A percentile compares a stretch with the other conserved stretches of the same genome.
Evolutionary conservation across 192 early-diverging fungal genomes (phyloP).

Genomic region (Gamsiella multidivaricata): DNA sequence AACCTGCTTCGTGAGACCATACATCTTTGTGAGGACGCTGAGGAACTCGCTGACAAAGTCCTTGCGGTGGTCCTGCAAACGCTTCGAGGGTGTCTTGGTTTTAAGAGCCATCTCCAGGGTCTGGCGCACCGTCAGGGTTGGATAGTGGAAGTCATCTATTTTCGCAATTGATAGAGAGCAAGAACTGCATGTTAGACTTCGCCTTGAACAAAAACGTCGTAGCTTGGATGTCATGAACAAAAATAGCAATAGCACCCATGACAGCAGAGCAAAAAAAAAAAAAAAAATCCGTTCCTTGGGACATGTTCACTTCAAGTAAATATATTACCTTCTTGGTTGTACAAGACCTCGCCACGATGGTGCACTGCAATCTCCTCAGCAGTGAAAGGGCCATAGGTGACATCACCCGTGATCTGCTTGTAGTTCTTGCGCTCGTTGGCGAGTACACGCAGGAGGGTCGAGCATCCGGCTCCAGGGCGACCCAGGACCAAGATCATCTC

Average conservation of each 20-base stretch:
- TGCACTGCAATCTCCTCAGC: conserved; percentile 64
- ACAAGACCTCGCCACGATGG: conserved; percentile 81
- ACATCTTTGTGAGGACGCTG: conserved; percentile 67
- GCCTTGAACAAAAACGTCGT: too few relatives aligned
- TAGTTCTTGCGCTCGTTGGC: conserved; percentile 68
- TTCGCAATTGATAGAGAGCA: too few relatives aligned
- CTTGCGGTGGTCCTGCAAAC: conserved; percentile 57
- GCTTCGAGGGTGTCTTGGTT: conserved; percentile 73
- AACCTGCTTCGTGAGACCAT: conserved; percentile 72
- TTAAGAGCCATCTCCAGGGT: conserved; percentile 82
- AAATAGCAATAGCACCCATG: not conserved
- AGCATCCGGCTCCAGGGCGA: conserved; percentile 77
- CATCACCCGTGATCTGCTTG: conserved; percentile 61
- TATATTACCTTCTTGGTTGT: conserved; percentile 73
- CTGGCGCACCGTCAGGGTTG: conserved; percentile 82
- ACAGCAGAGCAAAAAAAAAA: not conserved
- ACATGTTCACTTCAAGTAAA: not conserved
- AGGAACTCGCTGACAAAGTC: conserved; percentile 65
- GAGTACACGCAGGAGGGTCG: conserved; percentile 71
- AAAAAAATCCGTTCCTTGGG: not conserved
- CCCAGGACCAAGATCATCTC: conserved; percentile 80
- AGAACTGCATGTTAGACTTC: not conserved
- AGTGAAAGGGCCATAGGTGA: conserved; percentile 76
- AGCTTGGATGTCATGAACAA: too few relatives aligned
- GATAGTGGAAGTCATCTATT: conserved; percentile 81